Base-by-base conservation (phyloP, 1,284 basidiomycete species). In the Pseudozyma sp. region DNA sequence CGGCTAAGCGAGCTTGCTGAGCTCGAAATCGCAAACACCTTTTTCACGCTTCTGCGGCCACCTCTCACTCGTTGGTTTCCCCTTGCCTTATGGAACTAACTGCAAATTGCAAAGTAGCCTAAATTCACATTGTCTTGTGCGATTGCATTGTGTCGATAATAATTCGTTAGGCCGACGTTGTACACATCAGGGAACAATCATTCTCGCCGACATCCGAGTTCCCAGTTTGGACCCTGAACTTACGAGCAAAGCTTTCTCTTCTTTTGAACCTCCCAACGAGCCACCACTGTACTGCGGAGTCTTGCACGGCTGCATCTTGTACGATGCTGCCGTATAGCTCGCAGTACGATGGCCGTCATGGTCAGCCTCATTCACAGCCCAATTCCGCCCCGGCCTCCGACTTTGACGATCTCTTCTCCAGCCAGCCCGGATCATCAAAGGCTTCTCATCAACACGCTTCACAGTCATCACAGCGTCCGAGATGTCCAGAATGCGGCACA, bases 401-500 rank as follows among this genome's bases (percentile, higher is more conserved):
- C 57, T 58, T 73, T 47, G 65, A 73, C 42, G 53, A 68, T 5
- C 55, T 67, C 8, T 42, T 68, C 16, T 61, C 52, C 10, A 64
- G 50, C 31, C 69, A 67, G 40, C 58, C 68, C 0, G 46, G 56
- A n/a, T 50, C 68, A 0, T 64, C 68, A 3, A 10, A 44, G 16
- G 54, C 44, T 4, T 24, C 48, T 30, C 48, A 49, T 8, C 55
- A 52, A 24, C 61, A 68, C 4, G 56, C 49, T 5, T 52, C 52
- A 6, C 55, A 72, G n/a, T 57, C 48, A 5, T 45, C 70, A 9
- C 54, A 54, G 1, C 66, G 67, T n/a, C 69, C 73, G 34, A 40
- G 39, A 54, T 76, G 73, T 54, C 57, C 60, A 11, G 64, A 68
- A 56, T 76, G 74, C 48, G 74, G 74, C 14, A 76, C 68, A 4